Base-by-base conservation (phyloP, 345 rosid genomes). In the Boechera retrofracta region DNA sequence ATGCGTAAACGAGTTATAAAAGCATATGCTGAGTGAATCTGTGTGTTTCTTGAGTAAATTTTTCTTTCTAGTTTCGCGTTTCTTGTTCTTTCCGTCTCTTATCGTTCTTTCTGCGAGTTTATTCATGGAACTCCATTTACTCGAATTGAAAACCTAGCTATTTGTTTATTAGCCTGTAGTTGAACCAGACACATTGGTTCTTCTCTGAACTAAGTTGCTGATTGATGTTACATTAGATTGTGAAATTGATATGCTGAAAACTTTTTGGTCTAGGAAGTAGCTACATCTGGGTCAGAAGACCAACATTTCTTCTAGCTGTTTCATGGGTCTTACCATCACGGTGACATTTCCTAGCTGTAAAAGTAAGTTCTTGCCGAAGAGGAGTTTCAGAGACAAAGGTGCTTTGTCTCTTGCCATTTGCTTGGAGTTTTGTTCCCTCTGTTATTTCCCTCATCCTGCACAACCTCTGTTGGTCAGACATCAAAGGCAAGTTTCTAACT, bases 311-410 rank as follows among this genome's bases (percentile, higher is more conserved):
- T 75, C 74, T 76, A 84, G 73, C 78, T 72, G 67, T 72, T 61
- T 49, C 77, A 54, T 61, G 83, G 82, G 54, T 67, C 83, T 87
- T 84, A 84, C 85, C 42, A 71, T 82, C 52, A 36, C 80, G 10
- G 64, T 65, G 71, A 48, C 77, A 59, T 56, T 69, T 15, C 82
- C 84, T 12, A 79, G 51, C 31, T 61, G 72, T 76, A 75, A 79
- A 35, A 74, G 59, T 21, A 62, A 73, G 47, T 53, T 79, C 61
- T 64, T 68, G 18, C 60, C 54, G 26, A 79, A 64, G 69, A 80
- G 44, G 73, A 76, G 64, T 83, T 64, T 36, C 5, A 69, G 77
- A 78, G 70, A 83, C 53, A 80, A 79, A 75, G 49, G 52, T 55
- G 71, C 42, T 62, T 33, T 71, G 72, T 69, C 79, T 66, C 35